Evolutionary conservation across 257 asterid genomes (phyloP).

Genomic region (Scutellaria barbata): DNA sequence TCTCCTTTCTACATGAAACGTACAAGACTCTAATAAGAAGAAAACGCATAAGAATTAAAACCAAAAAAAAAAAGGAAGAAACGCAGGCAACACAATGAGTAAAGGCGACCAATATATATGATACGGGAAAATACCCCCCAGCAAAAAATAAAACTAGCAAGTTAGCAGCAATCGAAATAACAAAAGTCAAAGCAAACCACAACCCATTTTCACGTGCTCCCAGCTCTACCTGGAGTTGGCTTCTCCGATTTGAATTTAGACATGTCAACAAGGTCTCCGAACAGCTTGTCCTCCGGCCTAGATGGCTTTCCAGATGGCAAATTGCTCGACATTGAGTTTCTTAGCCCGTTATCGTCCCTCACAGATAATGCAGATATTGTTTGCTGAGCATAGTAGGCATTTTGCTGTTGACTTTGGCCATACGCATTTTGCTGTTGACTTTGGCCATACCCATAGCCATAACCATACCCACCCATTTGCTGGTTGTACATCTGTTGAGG

Average conservation of each 20-base stretch:
- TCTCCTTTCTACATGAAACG: conserved; percentile 47
- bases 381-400: conserved; percentile 66
- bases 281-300: conserved; percentile 77
- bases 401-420: conserved; percentile 67
- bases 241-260: conserved; percentile 55
- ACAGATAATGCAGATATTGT: conserved; percentile 71
- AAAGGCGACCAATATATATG: conserved; percentile 37
- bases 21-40: conserved; percentile 39
- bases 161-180: conserved; percentile 5
- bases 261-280: conserved; percentile 65
- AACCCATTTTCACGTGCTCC: conserved; percentile 47
- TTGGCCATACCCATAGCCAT: conserved; percentile 61
- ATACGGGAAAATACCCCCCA: conserved; percentile 15
- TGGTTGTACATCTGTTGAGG: conserved; percentile 72
- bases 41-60: conserved; percentile 30
- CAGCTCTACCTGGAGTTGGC: conserved; percentile 47
- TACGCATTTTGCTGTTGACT: not conserved
- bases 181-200: conserved; percentile 26
- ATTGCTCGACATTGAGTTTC: conserved; percentile 49
- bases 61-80: conserved; percentile 4
- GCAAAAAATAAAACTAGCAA: conserved; percentile 5
- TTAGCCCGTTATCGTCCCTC: conserved; percentile 62
- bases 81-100: conserved; percentile 37
- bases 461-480: conserved; percentile 71
- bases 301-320: conserved; percentile 69